Evolutionary conservation across 169 alveolate species (phyloP).

Genomic region (Eimeria tenella): DNA sequence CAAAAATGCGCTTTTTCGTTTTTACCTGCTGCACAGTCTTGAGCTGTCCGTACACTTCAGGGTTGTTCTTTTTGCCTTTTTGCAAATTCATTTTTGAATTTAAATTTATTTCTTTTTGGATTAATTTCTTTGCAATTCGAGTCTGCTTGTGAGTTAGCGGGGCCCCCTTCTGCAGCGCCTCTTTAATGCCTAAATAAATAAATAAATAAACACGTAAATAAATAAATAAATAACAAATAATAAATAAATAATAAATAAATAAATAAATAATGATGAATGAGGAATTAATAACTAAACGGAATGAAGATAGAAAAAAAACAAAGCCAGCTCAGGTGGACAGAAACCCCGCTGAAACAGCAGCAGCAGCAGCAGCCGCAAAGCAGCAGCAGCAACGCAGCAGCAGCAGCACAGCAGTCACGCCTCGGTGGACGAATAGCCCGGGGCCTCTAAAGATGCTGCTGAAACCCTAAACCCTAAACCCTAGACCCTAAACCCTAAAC

Average conservation of each 20-base stretch:
- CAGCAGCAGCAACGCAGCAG: no score
- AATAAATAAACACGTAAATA: no score
- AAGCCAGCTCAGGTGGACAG: no score
- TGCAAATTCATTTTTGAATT: background rate
- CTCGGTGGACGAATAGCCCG: no score
- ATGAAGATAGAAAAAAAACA: no score
- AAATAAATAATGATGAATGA: no score
- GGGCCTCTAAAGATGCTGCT: no score
- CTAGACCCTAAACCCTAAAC: background rate
- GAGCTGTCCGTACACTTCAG: background rate
- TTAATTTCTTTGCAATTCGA: constrained; percentile 40
- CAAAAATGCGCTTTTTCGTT: background rate
- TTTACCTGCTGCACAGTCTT: background rate
- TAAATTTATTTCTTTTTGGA: background rate
- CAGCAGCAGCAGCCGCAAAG: no score
- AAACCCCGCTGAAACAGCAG: no score
- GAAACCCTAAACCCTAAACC: no score
- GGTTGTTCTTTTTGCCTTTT: background rate
- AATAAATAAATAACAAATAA: background rate
- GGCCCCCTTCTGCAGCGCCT: constrained; percentile 60
- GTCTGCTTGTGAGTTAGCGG: constrained; percentile 54
- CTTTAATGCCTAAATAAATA: constrained; percentile 27
- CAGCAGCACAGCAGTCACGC: no score
- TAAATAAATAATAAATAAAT: background rate
- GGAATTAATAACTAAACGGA: no score